Base-by-base conservation (phyloP, 2,329 filamentous ascomycete species). In the Neonectria faginata region DNA sequence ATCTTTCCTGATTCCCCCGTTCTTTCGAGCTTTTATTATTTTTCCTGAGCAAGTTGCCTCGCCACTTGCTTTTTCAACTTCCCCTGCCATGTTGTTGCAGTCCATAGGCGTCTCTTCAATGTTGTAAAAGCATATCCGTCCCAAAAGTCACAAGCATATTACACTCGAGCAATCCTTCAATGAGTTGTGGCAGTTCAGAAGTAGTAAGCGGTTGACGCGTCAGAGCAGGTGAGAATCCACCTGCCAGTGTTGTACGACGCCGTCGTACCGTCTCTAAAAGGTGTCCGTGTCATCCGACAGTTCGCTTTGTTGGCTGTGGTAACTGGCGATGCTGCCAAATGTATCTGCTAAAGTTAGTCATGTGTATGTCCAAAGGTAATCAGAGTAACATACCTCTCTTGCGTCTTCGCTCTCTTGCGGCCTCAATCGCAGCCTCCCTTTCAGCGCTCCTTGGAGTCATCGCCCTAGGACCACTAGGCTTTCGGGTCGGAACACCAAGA, bases 361-460 rank as follows among this genome's bases (percentile, higher is more conserved):
- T 48, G 3, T 33, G 5, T 12, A 11, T 3, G 16, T 44, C 1
- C 9, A 7, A 12, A 25, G 6, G 9, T 22, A 4, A 33, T 31
- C 3, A 7, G 47, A 3, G 8, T 22, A 31, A 66, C 82, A 74
- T 79, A 89, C 87, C 84, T 83, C 87, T 82, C 80, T 89, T 89
- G 45, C 84, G 80, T 69, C 85, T 79, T 67, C 83, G 80, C 65
- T 85, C 84, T 27, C 39, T 42, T 42, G 39, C 39, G 10, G 39
- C 39, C n/a, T 82, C 82, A 58, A 77, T 77, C 9, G 79, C 79
- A 20, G 79, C 79, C 62, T 83, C 84, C 45, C 84, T 82, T 51
- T 83, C 79, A 0, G 80, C 80, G 62, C 81, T 85, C 76, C 82
- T 87, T 0, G 87, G 86, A 5, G 86, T 89, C 87, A 89, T 89